Percentiles rank a stretch among this genome's conserved stretches.
phyloP scores from a whole-genome alignment of 768 basidiomycete genomes.

The Lactifluus subvellereus region DNA sequence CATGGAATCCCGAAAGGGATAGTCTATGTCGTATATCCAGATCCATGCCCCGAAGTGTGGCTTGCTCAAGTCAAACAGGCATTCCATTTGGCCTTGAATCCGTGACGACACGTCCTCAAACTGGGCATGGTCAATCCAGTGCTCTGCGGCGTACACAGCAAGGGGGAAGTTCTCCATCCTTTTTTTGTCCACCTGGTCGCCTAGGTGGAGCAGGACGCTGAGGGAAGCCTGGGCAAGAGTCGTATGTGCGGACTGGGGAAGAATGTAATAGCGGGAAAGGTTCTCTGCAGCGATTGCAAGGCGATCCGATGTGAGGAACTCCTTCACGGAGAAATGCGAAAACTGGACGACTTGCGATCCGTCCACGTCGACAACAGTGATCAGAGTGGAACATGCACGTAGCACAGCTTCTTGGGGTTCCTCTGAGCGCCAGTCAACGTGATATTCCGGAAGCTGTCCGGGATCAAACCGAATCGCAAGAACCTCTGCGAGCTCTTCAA shows the following conservation, averaged over 20 bases:
- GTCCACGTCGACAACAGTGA: background rate
- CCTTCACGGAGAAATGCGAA: constrained; percentile 8
- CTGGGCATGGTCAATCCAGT: constrained; percentile 3
- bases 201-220: background rate
- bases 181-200: background rate
- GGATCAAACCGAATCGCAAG: too few species aligned
- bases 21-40: constrained; percentile 2
- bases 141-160: background rate
- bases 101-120: background rate
- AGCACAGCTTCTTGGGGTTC: too few species aligned
- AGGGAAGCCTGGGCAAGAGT: constrained; percentile 5
- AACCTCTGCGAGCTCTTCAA: too few species aligned
- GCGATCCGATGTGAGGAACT: constrained; percentile 4
- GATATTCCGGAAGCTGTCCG: too few species aligned
- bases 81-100: background rate
- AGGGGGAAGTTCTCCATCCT: background rate
- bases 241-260: background rate
- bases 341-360: constrained; percentile 4
- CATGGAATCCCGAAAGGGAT: background rate
- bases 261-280: background rate
- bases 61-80: background rate
- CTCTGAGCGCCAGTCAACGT: too few species aligned
- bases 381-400: too few species aligned
- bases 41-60: constrained; percentile 1
- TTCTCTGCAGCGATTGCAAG: background rate